Evolutionary conservation across 208 protist genomes (phyloP), one percentile per base, ranked within the genome.

Genomic region (Blastocrithidia nonstop): DNA sequence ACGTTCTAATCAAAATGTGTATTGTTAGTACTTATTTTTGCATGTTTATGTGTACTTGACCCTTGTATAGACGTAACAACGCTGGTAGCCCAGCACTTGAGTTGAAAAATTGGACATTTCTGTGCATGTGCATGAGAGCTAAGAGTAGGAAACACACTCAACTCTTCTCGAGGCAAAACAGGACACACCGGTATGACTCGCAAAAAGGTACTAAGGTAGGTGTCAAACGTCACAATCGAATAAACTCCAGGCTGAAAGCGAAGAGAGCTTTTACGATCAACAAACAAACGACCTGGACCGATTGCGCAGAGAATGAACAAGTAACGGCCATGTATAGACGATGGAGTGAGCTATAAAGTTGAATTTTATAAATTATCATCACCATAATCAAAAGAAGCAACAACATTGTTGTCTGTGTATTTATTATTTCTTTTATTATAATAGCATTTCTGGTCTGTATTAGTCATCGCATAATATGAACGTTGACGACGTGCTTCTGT

Each of bases 101-200:
- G 43, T 17, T 53, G 50, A 45, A 71, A 88, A 17, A 84, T 42
- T 7, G 79, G 79, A 29, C 41, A 41, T 59, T 70, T 71, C 26
- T n/a, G n/a, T n/a, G n/a, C n/a, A n/a, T n/a, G n/a, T n/a, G n/a
- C n/a, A n/a, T n/a, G n/a, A n/a, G n/a, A n/a, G n/a, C n/a, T n/a
- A n/a, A n/a, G n/a, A n/a, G n/a, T n/a, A n/a, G n/a, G n/a, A n/a
- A n/a, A n/a, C n/a, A n/a, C n/a, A n/a, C n/a, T n/a, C n/a, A n/a
- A n/a, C n/a, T n/a, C n/a, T n/a, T n/a, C n/a, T n/a, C 43, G 46
- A 37, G 69, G 62, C 39, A 67, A 55, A 15, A 61, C 57, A 2
- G 78, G 57, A 44, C 66, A 80, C 7, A 83, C 66, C 4, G 72
- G 70, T 52, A 88, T 72, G 4, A 83, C 72, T 20, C 67, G 71